These are phyloP conservation scores for Colletotrichum musicola DNA, from an alignment of 2,329 filamentous ascomycete genomes.

Conservation along the genomic window DNA sequence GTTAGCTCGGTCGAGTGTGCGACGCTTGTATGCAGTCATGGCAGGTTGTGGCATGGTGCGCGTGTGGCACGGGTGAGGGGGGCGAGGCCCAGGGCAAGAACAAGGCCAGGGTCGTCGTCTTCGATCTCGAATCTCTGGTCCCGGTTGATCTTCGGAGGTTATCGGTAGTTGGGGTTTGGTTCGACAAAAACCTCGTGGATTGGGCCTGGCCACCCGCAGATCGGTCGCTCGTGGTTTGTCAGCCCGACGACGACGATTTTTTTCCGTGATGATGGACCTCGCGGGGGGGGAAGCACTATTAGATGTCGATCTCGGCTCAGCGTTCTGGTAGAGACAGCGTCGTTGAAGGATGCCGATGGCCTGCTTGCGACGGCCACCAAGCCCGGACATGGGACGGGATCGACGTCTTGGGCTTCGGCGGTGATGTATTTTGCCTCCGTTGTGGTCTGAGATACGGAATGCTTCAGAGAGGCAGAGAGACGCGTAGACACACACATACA, in stretches of 20 bases:
- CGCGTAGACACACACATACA: too few relatives aligned
- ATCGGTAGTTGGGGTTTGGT: constrained; percentile 30
- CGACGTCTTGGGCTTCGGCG: too few relatives aligned
- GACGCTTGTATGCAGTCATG: constrained; percentile 24
- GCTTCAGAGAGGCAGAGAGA: too few relatives aligned
- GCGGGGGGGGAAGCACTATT: background rate
- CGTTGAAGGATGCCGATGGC: too few relatives aligned
- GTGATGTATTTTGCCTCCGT: too few relatives aligned
- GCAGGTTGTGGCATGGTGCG: constrained; percentile 19
- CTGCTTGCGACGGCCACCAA: too few relatives aligned
- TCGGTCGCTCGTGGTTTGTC: constrained; percentile 12
- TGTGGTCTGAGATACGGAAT: too few relatives aligned
- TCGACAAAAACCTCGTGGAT: constrained; percentile 6
- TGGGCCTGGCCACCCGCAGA: constrained; percentile 32
- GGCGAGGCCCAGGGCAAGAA: background rate
- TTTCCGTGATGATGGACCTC: background rate
- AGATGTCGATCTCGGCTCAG: too few relatives aligned
- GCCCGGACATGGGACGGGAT: too few relatives aligned
- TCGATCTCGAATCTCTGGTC: constrained; percentile 31
- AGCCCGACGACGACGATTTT: constrained; percentile 3
- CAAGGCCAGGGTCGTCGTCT: constrained; percentile 9
- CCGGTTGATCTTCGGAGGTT: constrained; percentile 33
- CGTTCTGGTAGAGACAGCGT: too few relatives aligned
- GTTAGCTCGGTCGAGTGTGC: constrained; percentile 18
- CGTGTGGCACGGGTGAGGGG: constrained; percentile 20